phyloP scores from a whole-genome alignment of 2,329 filamentous ascomycete genomes.

The Sordariomycetes sp. region DNA sequence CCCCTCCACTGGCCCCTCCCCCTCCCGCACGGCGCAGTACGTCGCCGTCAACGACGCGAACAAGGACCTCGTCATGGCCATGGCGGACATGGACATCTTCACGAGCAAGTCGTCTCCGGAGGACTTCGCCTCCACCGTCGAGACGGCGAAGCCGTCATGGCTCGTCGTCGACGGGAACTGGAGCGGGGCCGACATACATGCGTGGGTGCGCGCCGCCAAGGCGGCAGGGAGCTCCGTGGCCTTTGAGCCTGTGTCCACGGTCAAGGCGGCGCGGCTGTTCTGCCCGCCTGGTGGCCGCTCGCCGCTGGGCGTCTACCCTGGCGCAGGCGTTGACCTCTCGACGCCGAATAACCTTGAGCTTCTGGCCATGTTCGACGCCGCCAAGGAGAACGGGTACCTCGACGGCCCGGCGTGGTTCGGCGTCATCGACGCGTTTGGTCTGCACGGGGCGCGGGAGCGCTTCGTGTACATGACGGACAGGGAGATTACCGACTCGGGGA shows the following conservation, averaged over 20 bases:
- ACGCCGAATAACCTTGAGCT: conserved; percentile 81
- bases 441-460: conserved; percentile 51
- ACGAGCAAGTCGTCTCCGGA: conserved; percentile 37
- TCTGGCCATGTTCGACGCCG: conserved; percentile 61
- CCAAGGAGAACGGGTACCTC: conserved; percentile 53
- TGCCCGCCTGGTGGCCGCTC: conserved; percentile 21
- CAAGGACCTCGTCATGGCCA: conserved; percentile 78
- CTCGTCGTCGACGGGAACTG: conserved; percentile 84
- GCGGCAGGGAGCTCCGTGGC: conserved; percentile 45
- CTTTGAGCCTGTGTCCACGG: conserved; percentile 80
- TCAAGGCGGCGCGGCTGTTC: conserved; percentile 65
- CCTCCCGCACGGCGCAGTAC: conserved; percentile 73
- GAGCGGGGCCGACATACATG: conserved; percentile 49
- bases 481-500: conserved; percentile 61
- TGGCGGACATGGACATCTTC: conserved; percentile 91
- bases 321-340: conserved; percentile 54
- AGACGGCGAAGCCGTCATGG: conserved; percentile 51
- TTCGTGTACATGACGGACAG: conserved; percentile 55
- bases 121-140: conserved; percentile 48
- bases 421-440: conserved; percentile 62
- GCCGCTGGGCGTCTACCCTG: conserved; percentile 40
- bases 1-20: conserved; percentile 28
- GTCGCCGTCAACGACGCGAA: conserved; percentile 75
- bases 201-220: conserved; percentile 53
- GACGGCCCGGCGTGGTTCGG: conserved; percentile 64